Percentiles rank a stretch among this genome's conserved stretches.
These are phyloP conservation scores for Trichophyton rubrum DNA, from an alignment of 2,329 filamentous ascomycete species.

Conservation along the genomic window DNA sequence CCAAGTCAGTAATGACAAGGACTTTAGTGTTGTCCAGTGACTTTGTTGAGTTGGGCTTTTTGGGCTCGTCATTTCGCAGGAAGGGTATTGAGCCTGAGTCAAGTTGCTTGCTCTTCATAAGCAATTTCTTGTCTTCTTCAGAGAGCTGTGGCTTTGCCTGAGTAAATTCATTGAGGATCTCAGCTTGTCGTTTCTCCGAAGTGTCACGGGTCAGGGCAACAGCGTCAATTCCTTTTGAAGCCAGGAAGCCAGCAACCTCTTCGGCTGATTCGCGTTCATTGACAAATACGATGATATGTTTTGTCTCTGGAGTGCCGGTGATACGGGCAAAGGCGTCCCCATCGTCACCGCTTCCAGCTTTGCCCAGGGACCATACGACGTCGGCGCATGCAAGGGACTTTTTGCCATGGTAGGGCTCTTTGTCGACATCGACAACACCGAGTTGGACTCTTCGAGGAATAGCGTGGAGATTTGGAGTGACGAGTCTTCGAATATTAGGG, in stretches of 20 bases:
- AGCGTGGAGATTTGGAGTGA: constrained; percentile 89
- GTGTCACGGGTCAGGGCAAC: constrained; percentile 76
- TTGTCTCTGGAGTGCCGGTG: constrained; percentile 46
- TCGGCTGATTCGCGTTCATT: constrained; percentile 87
- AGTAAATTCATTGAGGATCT: constrained; percentile 66
- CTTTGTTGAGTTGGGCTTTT: background rate
- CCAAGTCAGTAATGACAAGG: constrained; percentile 85
- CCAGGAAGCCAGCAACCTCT: constrained; percentile 66
- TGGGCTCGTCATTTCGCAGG: constrained; percentile 7
- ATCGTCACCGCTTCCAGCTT: constrained; percentile 47
- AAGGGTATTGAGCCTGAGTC: constrained; percentile 14
- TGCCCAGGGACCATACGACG: constrained; percentile 84
- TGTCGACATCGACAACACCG: constrained; percentile 80
- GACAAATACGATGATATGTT: constrained; percentile 87
- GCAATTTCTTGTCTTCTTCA: constrained; percentile 16
- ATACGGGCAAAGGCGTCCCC: constrained; percentile 22
- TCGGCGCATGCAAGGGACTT: constrained; percentile 89
- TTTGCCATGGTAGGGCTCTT: constrained; percentile 87
- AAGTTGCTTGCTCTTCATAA: constrained; percentile 11
- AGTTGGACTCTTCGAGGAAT: constrained; percentile 91
- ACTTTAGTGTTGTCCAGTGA: constrained; percentile 60
- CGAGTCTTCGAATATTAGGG: constrained; percentile 71
- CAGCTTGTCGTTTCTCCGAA: constrained; percentile 60
- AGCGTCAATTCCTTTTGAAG: constrained; percentile 77
- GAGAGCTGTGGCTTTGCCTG: constrained; percentile 25